Evolutionary conservation across 2,329 filamentous ascomycete species (phyloP).

Genomic region (Fusarium nodosum): DNA sequence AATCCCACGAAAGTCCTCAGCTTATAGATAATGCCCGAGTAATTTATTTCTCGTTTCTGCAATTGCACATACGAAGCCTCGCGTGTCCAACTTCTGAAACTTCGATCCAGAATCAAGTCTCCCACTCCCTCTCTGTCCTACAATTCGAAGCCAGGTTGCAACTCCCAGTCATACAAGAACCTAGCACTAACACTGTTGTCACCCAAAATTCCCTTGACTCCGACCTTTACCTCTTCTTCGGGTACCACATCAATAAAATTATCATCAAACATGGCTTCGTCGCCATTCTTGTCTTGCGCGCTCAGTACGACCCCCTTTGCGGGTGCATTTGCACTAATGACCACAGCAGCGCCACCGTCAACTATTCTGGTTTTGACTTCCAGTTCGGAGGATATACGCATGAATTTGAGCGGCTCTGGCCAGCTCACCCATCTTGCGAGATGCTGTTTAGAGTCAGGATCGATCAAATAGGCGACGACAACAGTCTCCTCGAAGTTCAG

Average conservation of each 20-base stretch:
- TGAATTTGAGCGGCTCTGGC: slow-evolving; percentile 7
- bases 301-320: neutral
- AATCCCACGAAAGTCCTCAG: neutral
- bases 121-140: neutral
- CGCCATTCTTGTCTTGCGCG: rapidly evolving
- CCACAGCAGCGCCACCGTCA: neutral
- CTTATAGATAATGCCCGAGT: neutral
- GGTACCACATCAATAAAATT: slow-evolving; percentile 8
- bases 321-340: neutral
- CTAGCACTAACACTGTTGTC: neutral
- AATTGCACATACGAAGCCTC: rapidly evolving
- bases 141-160: neutral
- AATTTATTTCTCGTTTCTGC: neutral
- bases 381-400: neutral
- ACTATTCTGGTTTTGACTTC: rapidly evolving
- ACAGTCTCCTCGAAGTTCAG: neutral
- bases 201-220: rapidly evolving
- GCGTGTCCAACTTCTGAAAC: neutral
- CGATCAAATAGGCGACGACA: neutral
- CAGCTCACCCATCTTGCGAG: slow-evolving; percentile 15
- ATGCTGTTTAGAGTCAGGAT: rapidly evolving
- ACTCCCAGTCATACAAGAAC: slow-evolving; percentile 25
- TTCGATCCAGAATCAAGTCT: rapidly evolving
- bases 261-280: neutral
- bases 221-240: neutral